Evolutionary conservation across 257 asterid species (phyloP), one percentile per base, ranked within the genome.

Genomic region (Penstemon davidsonii): DNA sequence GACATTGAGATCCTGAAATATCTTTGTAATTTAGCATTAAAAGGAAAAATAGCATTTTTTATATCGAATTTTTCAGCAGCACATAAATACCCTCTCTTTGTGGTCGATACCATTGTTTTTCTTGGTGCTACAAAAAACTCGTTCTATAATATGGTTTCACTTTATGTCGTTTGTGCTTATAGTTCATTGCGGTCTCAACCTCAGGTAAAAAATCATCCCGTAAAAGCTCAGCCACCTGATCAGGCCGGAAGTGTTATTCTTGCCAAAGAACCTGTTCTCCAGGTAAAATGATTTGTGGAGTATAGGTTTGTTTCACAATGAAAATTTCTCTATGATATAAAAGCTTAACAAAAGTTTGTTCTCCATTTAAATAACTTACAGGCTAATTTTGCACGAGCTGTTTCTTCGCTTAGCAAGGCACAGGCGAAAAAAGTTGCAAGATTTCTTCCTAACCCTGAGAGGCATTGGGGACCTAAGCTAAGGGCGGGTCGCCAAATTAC

Each of bases 401-500:
- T 80, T 61, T 88, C 97, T 51, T 94, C 99, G 4, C 89, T 94
- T 12, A 88, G 97, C 90, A 91, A 81, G 79, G 96, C 99, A 38
- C 96, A 94, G 74, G 96, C 96, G 6, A 94, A 94, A 77, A 94
- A 94, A 82, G 90, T 91, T 4, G 96, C 96, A 3, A 84, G 99
- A 44, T 94, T 88, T 64, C 97, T 88, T 70, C 97, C 96, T 0
- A 94, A 94, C 64, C 99, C 99, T 0, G 99, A 90, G 78, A 81
- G 91, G 75, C 89, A 94, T 64, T 94, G 99, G 99, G 99, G 99
- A n/a, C 99, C 99, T 38, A 94, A 94, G 77, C 86, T 91, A n/a
- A 94, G 95, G 82, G 99, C 99, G 1, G 99, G 99, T 5, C 96
- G 99, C 33, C 79, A 76, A 74, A 83, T 94, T 45, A 90, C 92